Evolutionary conservation across 2,329 filamentous ascomycete species (phyloP), one percentile per base, ranked within the genome.

Genomic region (Apiospora saccharicola): DNA sequence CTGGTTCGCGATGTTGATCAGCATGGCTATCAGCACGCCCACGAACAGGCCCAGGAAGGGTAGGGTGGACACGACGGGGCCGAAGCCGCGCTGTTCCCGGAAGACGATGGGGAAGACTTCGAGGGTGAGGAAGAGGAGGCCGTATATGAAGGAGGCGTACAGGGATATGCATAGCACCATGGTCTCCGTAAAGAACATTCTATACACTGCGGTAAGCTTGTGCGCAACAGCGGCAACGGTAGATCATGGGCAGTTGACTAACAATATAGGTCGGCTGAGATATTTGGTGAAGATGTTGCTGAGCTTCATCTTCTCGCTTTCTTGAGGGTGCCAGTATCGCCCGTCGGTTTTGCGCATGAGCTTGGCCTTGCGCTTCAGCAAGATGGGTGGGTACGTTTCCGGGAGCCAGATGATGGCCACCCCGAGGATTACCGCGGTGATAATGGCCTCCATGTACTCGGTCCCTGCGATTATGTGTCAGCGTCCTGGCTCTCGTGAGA

Each of bases 31-130:
- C 41, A 70, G 16, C 47, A 87, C 84, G 12, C 86, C 86, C 6
- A 84, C 77, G 41, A 85, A 82, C 26, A 87, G 78, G 16, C 80
- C 83, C 1, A 86, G 74, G 74, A 87, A 86, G 0, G 86, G 85
- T 1, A 87, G 75, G 0, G 83, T 84, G 2, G 83, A 83, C 1
- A 85, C 77, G 2, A 86, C 82, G 0, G 79, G 75, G 13, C 77
- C 78, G 81, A 83, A 87, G 19, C 81, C 81, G 14, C 86, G 82
- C n/a, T 82, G 70, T 71, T 85, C 79, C 43, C 78, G 70, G 71
- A 85, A 88, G 16, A 85, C 84, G 69, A 87, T 85, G 0, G 85
- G 85, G 68, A 86, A 86, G 0, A 85, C 81, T 70, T 86, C 83
- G 0, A 88, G 80, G 0, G 82, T 83, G 67, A 87, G 79, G 75